Evolutionary conservation across 2,329 filamentous ascomycete genomes (phyloP).

Genomic region (Penicillium rolfsii): DNA sequence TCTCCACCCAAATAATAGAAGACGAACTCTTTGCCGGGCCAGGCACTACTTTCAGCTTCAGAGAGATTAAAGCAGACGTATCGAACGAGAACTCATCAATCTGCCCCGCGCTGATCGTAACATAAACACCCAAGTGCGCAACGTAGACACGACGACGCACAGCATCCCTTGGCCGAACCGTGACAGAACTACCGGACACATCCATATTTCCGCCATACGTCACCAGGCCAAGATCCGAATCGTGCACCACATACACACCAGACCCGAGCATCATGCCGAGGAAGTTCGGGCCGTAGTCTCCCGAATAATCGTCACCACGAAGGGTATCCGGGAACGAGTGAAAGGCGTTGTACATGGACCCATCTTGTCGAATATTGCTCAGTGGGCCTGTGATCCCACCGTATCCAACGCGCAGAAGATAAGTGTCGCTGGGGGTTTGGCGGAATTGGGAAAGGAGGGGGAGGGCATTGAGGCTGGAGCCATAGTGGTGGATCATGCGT

Average conservation of each 20-base stretch:
- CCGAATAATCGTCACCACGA: constrained; percentile 60
- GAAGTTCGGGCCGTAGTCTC: constrained; percentile 62
- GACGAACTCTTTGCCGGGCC: constrained; percentile 7
- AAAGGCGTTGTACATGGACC: constrained; percentile 60
- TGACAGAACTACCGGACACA: constrained; percentile 11
- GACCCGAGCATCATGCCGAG: constrained; percentile 56
- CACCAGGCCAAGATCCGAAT: constrained; percentile 17
- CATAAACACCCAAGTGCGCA: constrained; percentile 23
- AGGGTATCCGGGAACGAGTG: constrained; percentile 61
- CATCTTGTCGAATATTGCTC: constrained; percentile 59
- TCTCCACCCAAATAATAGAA: constrained; percentile 23
- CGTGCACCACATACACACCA: constrained; percentile 47
- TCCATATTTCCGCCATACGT: constrained; percentile 16
- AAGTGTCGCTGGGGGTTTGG: constrained; percentile 49
- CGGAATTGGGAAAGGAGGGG: constrained; percentile 59
- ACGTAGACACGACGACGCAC: constrained; percentile 24
- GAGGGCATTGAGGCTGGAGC: constrained; percentile 61
- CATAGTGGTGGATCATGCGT: constrained; percentile 64
- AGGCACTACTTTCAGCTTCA: constrained; percentile 10
- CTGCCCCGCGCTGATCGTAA: constrained; percentile 22
- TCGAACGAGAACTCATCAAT: constrained; percentile 17
- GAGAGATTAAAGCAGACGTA: neutral
- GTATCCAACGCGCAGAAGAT: constrained; percentile 59
- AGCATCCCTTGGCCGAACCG: constrained; percentile 23
- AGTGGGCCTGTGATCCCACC: constrained; percentile 58